A percentile compares a stretch with the other conserved stretches of the same genome.
Evolutionary conservation across 495 filamentous ascomycete genomes (phyloP).

Genomic region (Corynascus novoguineensis): DNA sequence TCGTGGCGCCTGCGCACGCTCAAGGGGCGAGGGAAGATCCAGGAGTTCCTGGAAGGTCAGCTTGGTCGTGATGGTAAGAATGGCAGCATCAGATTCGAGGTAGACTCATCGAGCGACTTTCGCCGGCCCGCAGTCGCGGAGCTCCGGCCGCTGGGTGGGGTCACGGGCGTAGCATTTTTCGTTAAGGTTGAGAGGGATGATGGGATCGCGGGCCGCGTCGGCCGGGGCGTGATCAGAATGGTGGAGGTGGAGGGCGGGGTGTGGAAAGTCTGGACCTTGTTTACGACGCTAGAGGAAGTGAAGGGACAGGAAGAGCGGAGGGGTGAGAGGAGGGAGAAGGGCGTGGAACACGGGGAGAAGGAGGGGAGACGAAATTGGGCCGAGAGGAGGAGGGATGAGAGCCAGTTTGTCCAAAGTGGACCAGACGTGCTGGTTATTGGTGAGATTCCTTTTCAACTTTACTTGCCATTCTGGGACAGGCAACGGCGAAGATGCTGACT

Average conservation of each 20-base stretch:
- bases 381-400: constrained; percentile 52
- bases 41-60: constrained; percentile 41
- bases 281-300: constrained; percentile 53
- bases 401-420: constrained; percentile 51
- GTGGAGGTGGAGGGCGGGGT: constrained; percentile 43
- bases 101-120: constrained; percentile 44
- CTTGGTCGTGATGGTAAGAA: constrained; percentile 3
- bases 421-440: constrained; percentile 65
- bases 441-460: constrained; percentile 24
- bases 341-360: constrained; percentile 46
- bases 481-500: constrained; percentile 8
- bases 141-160: constrained; percentile 41
- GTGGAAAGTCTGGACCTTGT: constrained; percentile 67
- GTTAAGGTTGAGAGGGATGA: constrained; percentile 43
- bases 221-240: constrained; percentile 53
- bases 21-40: constrained; percentile 50
- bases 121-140: constrained; percentile 43
- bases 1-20: constrained; percentile 57
- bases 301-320: constrained; percentile 48
- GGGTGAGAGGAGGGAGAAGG: constrained; percentile 43
- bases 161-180: constrained; percentile 49
- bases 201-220: constrained; percentile 41
- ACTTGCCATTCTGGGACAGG: background rate
- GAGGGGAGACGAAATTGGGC: constrained; percentile 55
- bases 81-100: constrained; percentile 31